Evolutionary conservation across 257 asterid genomes (phyloP), one percentile per base, ranked within the genome.

Genomic region (Haberlea rhodopensis): DNA sequence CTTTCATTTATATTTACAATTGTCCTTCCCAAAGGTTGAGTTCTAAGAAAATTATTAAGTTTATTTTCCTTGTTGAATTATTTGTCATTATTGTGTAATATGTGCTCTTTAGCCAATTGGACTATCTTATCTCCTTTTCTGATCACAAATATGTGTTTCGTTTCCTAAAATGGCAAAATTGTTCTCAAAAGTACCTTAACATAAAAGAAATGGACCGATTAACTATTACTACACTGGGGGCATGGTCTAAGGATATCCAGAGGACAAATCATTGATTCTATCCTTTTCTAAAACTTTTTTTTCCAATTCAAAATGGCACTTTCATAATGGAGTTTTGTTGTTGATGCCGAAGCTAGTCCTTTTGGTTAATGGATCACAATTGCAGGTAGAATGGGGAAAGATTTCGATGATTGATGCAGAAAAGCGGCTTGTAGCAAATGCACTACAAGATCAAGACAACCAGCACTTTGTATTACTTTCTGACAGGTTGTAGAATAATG

Each of bases 391-490:
- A 6, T 94, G 99, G 99, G 99, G 99, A 46, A 87, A 77, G 80
- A 87, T 90, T 71, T 94, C 99, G 26, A 94, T 94, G 99, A 94
- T 94, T 67, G 97, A 94, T 76, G 99, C 97, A 71, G 99, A 94
- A 81, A 90, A 79, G 75, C 85, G 99, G 57, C 97, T 94, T 70
- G 65, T 94, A 73, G 95, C 76, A 19, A 73, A 86, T 77, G 96
- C 99, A 7, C 95, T 94, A 22, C 75, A 76, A 63, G 99, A 94
- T 75, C 84, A 89, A 57, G 92, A 84, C 70, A 94, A 94, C 73
- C 90, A 77, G 73, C 99, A 94, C 58, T 94, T 94, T 68, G 87
- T 94, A 22, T 83, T 94, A 62, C 95, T 94, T 59, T 94, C 99
- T 22, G 99, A 94, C 84, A 94, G 97, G 99, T 87, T 78, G 55